phyloP scores from a whole-genome alignment of 805 yeast species.

The Metschnikowia cerradonensis region DNA sequence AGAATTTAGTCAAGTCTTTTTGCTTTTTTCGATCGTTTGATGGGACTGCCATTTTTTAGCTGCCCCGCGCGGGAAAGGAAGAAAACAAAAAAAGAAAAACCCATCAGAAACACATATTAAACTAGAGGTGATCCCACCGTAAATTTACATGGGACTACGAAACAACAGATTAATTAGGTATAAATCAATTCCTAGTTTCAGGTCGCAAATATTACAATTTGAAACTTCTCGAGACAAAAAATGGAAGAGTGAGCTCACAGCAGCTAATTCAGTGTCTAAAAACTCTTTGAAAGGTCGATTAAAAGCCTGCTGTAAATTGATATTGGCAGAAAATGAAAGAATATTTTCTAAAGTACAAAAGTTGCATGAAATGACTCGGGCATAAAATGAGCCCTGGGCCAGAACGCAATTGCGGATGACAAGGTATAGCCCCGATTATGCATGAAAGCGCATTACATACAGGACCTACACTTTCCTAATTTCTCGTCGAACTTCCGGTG shows the following conservation, averaged over 20 bases:
- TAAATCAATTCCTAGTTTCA: no score
- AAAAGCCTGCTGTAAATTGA: background rate
- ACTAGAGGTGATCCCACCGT: background rate
- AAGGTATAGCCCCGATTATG: conserved; percentile 1
- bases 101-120: background rate
- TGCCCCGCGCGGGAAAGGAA: conserved; percentile 3
- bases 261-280: background rate
- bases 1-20: background rate
- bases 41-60: background rate
- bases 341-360: background rate
- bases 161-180: no score
- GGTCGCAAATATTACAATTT: no score
- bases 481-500: conserved; percentile 6
- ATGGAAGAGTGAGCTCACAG: background rate
- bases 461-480: background rate
- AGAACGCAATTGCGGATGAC: background rate
- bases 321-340: background rate
- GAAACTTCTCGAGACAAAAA: background rate
- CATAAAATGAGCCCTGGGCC: background rate
- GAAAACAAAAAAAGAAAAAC: background rate
- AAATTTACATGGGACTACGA: no score
- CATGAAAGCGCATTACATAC: background rate
- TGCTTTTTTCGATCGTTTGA: background rate
- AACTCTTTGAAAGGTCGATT: background rate
- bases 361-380: background rate